These are phyloP conservation scores for Neofusicoccum cordaticola DNA, from an alignment of 2,329 filamentous ascomycete genomes.

Conservation along the genomic window DNA sequence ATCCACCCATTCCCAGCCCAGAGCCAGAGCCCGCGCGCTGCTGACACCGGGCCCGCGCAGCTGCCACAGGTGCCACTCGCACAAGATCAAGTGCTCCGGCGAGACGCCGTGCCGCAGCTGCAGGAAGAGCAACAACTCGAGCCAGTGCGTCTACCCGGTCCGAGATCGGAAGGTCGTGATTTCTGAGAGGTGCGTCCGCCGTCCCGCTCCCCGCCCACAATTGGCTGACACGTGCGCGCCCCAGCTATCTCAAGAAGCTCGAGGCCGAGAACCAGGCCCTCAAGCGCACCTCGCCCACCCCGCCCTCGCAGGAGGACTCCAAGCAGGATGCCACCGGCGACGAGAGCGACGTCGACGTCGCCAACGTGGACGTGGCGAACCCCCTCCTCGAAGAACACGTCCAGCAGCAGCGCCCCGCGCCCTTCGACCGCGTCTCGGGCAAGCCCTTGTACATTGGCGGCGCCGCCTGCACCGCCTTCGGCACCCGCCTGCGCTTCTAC, in stretches of 20 bases:
- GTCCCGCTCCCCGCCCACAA: background rate
- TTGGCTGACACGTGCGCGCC: background rate
- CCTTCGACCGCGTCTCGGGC: slow-evolving; percentile 7
- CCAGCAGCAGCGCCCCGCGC: slow-evolving; percentile 16
- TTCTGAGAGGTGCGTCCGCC: slow-evolving; percentile 21
- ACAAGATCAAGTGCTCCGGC: slow-evolving; percentile 28
- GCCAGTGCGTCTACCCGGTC: slow-evolving; percentile 22
- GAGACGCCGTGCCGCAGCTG: slow-evolving; percentile 25
- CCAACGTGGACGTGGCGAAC: slow-evolving; percentile 23
- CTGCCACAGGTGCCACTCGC: slow-evolving; percentile 25
- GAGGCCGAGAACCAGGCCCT: slow-evolving; percentile 22
- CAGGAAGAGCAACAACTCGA: slow-evolving; percentile 20
- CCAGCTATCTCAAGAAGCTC: slow-evolving; percentile 23
- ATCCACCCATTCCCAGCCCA: background rate
- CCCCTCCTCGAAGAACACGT: slow-evolving; percentile 25
- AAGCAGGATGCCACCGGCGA: background rate
- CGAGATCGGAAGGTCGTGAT: slow-evolving; percentile 25
- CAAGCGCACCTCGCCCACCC: slow-evolving; percentile 15
- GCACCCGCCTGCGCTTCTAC: slow-evolving; percentile 22
- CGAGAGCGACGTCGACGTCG: slow-evolving; percentile 10
- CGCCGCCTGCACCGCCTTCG: slow-evolving; percentile 25
- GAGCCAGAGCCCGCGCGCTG: background rate
- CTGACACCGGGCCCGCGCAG: slow-evolving; percentile 14
- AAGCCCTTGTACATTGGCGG: slow-evolving; percentile 24
- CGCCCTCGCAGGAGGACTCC: slow-evolving; percentile 8